Evolutionary conservation across 2,329 filamentous ascomycete species (phyloP).

Genomic region (Emergomyces africanus): DNA sequence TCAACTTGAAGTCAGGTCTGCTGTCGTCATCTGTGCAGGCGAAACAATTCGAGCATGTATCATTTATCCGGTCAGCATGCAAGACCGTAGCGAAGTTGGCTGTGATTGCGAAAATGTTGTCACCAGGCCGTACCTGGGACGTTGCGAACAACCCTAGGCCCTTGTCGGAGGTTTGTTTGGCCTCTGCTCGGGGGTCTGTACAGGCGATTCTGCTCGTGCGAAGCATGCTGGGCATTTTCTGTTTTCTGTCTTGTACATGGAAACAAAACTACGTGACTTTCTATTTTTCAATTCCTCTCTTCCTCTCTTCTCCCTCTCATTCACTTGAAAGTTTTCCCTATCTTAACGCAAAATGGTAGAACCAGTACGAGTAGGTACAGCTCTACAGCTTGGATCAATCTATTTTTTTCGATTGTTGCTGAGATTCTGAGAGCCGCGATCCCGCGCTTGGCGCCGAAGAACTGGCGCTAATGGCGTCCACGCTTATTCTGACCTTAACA

Average conservation of each 20-base stretch:
- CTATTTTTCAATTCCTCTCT: background rate
- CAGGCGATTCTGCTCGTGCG: background rate
- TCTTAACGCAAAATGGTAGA: background rate
- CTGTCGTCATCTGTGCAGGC: constrained; percentile 10
- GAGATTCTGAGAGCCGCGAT: background rate
- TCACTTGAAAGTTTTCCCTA: background rate
- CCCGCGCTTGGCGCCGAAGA: background rate
- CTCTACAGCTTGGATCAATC: background rate
- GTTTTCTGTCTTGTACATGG: background rate
- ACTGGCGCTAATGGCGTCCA: background rate
- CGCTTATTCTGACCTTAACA: background rate
- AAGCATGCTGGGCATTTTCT: background rate
- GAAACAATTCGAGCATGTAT: constrained; percentile 48
- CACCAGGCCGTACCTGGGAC: constrained; percentile 34
- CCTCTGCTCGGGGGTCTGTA: background rate
- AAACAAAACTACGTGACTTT: background rate
- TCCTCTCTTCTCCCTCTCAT: background rate
- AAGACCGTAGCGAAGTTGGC: constrained; percentile 43
- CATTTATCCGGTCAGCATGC: constrained; percentile 38
- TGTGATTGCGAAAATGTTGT: constrained; percentile 37
- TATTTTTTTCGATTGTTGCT: background rate
- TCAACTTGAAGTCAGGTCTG: constrained; percentile 7
- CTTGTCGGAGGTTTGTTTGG: constrained; percentile 11
- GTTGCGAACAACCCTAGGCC: constrained; percentile 46
- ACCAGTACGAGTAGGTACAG: background rate